phyloP scores from a whole-genome alignment of 352 stramenopile species.

The Globisporangium spiculum region DNA sequence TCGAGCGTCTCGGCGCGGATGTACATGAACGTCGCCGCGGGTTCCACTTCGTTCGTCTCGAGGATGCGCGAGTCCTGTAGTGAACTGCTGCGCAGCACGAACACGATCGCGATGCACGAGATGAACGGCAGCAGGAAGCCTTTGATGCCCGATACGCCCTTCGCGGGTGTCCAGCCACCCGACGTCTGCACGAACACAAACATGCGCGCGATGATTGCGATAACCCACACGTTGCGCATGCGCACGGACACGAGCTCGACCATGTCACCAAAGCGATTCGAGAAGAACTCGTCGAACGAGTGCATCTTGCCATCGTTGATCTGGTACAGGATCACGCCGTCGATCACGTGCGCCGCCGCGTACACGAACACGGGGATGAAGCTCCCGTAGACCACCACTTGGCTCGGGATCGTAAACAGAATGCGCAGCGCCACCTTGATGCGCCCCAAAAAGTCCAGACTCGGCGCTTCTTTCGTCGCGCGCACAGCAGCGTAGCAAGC shows the following conservation, averaged over 20 bases:
- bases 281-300: constrained; percentile 24
- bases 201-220: constrained; percentile 39
- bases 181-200: constrained; percentile 50
- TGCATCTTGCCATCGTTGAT: constrained; percentile 40
- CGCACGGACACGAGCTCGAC: constrained; percentile 38
- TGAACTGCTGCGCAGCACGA: constrained; percentile 21
- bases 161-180: constrained; percentile 42
- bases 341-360: constrained; percentile 45
- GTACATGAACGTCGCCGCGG: constrained; percentile 51
- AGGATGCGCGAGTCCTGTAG: constrained; percentile 42
- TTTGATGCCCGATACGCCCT: constrained; percentile 40
- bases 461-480: constrained; percentile 11
- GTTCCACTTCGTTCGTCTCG: constrained; percentile 53
- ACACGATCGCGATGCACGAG: constrained; percentile 23
- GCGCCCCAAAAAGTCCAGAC: constrained; percentile 8
- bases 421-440: constrained; percentile 24
- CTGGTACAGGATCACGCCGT: constrained; percentile 50
- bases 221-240: constrained; percentile 50
- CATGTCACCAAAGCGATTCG: constrained; percentile 35
- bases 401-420: constrained; percentile 45
- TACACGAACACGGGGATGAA: constrained; percentile 48
- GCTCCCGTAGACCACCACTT: constrained; percentile 53
- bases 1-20: constrained; percentile 50
- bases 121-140: constrained; percentile 38
- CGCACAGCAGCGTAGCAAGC: constrained; percentile 30